Evolutionary conservation across 192 early-diverging fungal genomes (phyloP), one percentile per base, ranked within the genome.

Genomic region (Coemansia sp.): DNA sequence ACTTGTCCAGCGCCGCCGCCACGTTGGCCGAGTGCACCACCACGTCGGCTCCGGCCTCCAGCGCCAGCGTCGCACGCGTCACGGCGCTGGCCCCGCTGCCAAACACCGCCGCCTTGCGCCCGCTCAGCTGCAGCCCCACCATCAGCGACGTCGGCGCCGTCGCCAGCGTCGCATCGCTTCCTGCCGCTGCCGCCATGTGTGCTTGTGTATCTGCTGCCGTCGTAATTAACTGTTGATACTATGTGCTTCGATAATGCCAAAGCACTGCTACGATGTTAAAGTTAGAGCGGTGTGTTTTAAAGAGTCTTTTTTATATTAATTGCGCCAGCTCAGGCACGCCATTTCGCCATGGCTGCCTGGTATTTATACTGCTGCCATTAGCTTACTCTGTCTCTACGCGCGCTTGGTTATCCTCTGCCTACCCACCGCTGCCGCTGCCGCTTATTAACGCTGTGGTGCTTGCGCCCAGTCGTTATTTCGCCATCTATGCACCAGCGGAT

Each of bases 41-140:
- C 24, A 92, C 87, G 15, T 62, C 56, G 15, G 88, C 87, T 38
- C 80, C 83, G 13, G 90, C 87, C 48, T 89, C 89, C 13, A 91
- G 73, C 23, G 82, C 84, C 64, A 85, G 82, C 21, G 87, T 69
- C 8, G 86, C 85, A 14, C 90, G 79, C 33, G 74, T 85, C n/a
- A 84, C 81, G 15, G 89, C 86, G 49, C 83, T 74, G 43, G 77
- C 55, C 18, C 84, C 87, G 11, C 74, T 68, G 42, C 91, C 91
- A 52, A 93, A 80, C 9, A 93, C 83, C 0, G 91, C 74, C 3
- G 69, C 74, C 40, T 55, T 64, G 46, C 71, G 71, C 41, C 69
- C 61, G 41, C 39, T 18, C 39, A 77, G 57, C 2, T 61, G 74
- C 34, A 77, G 74, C 9, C 74, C 74, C 25, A 71, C 74, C 33